A percentile compares a stretch with the other conserved stretches of the same genome.
These are phyloP conservation scores for Calonectria hawksworthii DNA, from an alignment of 2,329 filamentous ascomycete species.

Conservation along the genomic window DNA sequence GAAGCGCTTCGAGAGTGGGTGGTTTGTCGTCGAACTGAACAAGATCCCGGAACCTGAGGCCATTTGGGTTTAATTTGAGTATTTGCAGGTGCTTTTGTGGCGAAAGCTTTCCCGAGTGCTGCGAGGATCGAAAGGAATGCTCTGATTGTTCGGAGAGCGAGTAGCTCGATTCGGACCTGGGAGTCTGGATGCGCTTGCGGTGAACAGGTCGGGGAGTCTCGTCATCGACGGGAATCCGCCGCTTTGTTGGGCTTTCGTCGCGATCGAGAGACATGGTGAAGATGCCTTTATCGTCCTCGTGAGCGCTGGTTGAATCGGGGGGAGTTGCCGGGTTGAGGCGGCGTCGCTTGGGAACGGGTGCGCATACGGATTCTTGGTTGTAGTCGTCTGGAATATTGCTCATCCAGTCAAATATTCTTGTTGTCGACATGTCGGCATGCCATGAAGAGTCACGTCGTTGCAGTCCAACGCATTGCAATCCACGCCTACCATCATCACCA, in stretches of 20 bases:
- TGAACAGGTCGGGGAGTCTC: background rate
- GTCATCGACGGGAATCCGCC: background rate
- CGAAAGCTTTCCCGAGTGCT: conserved; percentile 1
- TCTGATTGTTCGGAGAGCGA: conserved; percentile 12
- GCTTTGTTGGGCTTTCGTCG: background rate
- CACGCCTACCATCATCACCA: background rate
- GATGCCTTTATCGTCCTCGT: conserved; percentile 4
- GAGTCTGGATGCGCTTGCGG: conserved; percentile 14
- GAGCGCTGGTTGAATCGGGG: background rate
- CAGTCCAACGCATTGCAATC: background rate
- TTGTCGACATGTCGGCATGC: conserved; percentile 3
- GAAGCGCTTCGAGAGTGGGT: background rate
- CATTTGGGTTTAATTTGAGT: conserved; percentile 1
- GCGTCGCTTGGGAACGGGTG: conserved; percentile 2
- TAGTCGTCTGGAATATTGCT: background rate
- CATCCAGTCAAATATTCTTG: conserved; percentile 9
- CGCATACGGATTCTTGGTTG: background rate
- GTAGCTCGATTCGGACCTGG: conserved; percentile 21
- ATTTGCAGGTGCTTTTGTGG: conserved; percentile 18
- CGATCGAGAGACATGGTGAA: background rate
- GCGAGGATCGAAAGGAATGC: background rate
- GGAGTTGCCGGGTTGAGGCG: conserved; percentile 11
- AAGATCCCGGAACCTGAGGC: conserved; percentile 15
- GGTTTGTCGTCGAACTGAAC: background rate
- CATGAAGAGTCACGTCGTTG: background rate